Evolutionary conservation across 1,139 yeast species (phyloP).

Genomic region (Debaryomyces coudertii): DNA sequence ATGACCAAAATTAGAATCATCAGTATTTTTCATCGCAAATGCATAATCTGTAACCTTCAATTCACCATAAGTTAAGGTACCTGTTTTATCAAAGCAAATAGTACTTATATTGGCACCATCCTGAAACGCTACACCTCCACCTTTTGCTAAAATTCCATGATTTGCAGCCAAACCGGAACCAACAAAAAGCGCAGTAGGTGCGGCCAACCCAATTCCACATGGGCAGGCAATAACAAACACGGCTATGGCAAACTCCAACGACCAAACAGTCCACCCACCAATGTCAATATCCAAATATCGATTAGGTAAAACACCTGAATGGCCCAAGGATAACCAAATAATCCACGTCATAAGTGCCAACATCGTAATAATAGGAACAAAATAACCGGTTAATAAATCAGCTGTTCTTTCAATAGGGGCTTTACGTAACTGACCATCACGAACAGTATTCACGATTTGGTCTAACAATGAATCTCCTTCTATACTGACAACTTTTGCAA

Average conservation of each 20-base stretch:
- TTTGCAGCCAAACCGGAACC: conserved; percentile 53
- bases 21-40: conserved; percentile 18
- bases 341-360: conserved; percentile 68
- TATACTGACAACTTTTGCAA: conserved; percentile 60
- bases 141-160: conserved; percentile 74
- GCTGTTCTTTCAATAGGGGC: conserved; percentile 79
- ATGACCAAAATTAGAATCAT: conserved; percentile 13
- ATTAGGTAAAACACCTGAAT: conserved; percentile 55
- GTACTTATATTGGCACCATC: conserved; percentile 67
- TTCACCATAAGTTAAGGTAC: conserved; percentile 73
- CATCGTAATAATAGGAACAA: conserved; percentile 68
- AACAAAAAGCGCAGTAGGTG: conserved; percentile 52
- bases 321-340: conserved; percentile 66
- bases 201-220: conserved; percentile 53
- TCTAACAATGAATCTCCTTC: conserved; percentile 71
- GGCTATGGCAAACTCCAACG: conserved; percentile 73
- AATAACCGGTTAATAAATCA: conserved; percentile 68
- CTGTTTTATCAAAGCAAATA: conserved; percentile 80
- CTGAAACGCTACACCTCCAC: conserved; percentile 84
- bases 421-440: conserved; percentile 72
- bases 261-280: conserved; percentile 82
- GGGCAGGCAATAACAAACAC: conserved; percentile 68
- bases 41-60: conserved; percentile 57
- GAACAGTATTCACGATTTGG: conserved; percentile 68
- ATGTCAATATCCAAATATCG: conserved; percentile 61